Percentiles rank a stretch among this genome's conserved stretches.
These are phyloP conservation scores for Aspergillus felis DNA, from an alignment of 2,329 filamentous ascomycete species.

Conservation along the genomic window DNA sequence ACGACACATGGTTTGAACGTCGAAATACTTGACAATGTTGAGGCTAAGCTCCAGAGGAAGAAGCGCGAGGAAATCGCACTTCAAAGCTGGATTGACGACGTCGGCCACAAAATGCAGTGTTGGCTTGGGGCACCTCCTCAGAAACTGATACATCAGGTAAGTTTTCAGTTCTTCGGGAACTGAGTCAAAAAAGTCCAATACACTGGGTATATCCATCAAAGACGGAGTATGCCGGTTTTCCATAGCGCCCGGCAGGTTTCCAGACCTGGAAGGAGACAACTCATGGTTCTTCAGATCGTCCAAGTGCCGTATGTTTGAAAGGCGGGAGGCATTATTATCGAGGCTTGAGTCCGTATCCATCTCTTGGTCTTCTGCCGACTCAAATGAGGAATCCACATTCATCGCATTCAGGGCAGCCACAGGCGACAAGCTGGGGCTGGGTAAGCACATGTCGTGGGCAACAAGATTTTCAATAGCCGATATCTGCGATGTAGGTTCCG, in stretches of 20 bases:
- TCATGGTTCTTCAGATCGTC: constrained; percentile 11
- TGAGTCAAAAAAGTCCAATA: constrained; percentile 85
- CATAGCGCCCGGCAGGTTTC: constrained; percentile 10
- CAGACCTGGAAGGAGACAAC: constrained; percentile 7
- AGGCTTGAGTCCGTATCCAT: constrained; percentile 42
- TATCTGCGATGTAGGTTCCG: constrained; percentile 31
- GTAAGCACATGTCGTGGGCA: constrained; percentile 84
- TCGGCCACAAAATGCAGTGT: constrained; percentile 86
- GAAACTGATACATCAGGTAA: constrained; percentile 93
- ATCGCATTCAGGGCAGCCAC: constrained; percentile 69
- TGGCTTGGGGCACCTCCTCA: constrained; percentile 80
- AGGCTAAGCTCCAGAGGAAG: constrained; percentile 83
- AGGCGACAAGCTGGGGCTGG: constrained; percentile 90
- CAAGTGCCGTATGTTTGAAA: constrained; percentile 17
- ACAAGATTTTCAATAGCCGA: constrained; percentile 63
- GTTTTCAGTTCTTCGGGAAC: constrained; percentile 90
- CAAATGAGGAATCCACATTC: constrained; percentile 41
- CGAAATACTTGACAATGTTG: constrained; percentile 81
- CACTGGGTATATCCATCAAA: constrained; percentile 74
- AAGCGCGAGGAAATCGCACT: constrained; percentile 84
- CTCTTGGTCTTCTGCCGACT: constrained; percentile 37
- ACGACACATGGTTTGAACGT: constrained; percentile 78
- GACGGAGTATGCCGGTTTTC: constrained; percentile 31
- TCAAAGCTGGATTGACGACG: constrained; percentile 87
- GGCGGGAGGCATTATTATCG: constrained; percentile 33